Percentiles rank a stretch among this genome's conserved stretches.
Conservation (phyloP, 768 basidiomycete species). For the Lactarius psammicola region DNA sequence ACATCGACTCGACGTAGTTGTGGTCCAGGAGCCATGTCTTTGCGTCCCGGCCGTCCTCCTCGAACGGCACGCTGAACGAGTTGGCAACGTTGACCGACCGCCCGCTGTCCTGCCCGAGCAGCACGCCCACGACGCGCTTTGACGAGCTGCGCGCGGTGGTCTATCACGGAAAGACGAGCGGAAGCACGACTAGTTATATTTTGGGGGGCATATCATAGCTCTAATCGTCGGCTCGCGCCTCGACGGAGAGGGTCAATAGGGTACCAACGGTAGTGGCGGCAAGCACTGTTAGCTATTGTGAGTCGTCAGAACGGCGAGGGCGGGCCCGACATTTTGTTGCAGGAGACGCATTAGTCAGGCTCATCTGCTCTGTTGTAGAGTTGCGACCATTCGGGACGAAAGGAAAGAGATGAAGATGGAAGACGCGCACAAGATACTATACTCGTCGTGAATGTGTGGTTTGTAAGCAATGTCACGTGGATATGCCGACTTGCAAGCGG, state of each 20-base stretch:
- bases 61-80: slow-evolving; percentile 96
- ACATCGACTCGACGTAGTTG: slow-evolving; percentile 98
- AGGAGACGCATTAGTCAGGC: no score
- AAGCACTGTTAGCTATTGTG: slow-evolving; percentile 57
- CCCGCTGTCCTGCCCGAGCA: slow-evolving; percentile 95
- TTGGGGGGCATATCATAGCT: not conserved
- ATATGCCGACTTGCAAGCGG: no score
- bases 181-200: slow-evolving; percentile 70
- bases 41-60: slow-evolving; percentile 96
- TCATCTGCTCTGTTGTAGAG: slow-evolving; percentile 72
- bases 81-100: slow-evolving; percentile 96
- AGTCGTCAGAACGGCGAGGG: slow-evolving; percentile 25
- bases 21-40: slow-evolving; percentile 99
- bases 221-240: not conserved
- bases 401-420: slow-evolving; percentile 1
- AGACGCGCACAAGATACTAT: not conserved
- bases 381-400: slow-evolving; percentile 68
- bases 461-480: not conserved
- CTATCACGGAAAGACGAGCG: slow-evolving; percentile 97
- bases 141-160: slow-evolving; percentile 84
- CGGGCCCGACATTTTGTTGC: no score
- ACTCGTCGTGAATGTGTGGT: no score
- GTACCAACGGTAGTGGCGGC: slow-evolving; percentile 66
- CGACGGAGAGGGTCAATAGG: slow-evolving; percentile 18
- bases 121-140: slow-evolving; percentile 91